Base-by-base conservation (phyloP, 2,329 filamentous ascomycete species). In the Phyllosticta citriasiana region DNA sequence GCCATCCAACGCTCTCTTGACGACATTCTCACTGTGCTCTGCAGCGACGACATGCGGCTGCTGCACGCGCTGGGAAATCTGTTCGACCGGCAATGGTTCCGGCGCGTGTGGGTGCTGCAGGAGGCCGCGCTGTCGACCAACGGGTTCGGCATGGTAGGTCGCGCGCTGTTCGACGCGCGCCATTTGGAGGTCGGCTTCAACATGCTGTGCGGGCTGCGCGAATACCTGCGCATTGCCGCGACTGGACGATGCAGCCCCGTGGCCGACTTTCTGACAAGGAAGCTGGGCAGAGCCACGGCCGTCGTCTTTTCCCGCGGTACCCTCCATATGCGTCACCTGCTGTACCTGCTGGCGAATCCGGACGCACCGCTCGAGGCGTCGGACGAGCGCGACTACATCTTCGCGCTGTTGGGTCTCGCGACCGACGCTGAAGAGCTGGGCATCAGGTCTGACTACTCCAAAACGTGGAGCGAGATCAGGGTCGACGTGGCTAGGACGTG, bases 21-120 rank as follows among this genome's bases (percentile, higher is more conserved):
- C 8, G 51, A 14, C 3, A 27, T 61, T 3, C 51, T 61, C 6
- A 24, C 19, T 16, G 5, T 40, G 51, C 50, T 61, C n/a, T 53
- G 47, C 30, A 47, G 40, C 4, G 51, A 61, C 33, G 30, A 14
- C n/a, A 22, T n/a, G 40, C 19, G 27, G 22, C 26, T 6, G 9
- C 33, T 61, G 8, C 27, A 55, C 4, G 55, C 56, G 4, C 19
- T 64, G 0, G 25, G 33, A 2, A 22, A 26, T 3, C 30, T 65
- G 10, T 53, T 62, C 14, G 25, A 51, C 4, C 62, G 53, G 4
- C 51, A 55, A 3, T 66, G 63, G 60, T 66, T 66, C 60, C 53
- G 57, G 6, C 65, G 65, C 30, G 62, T 62, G 3, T 66, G 64
- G 65, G 58, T 64, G 25, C 26, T 65, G 12, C 65, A 66, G 57